phyloP scores from a whole-genome alignment of 306 rosid genomes.

The Sesbania bispinosa region DNA sequence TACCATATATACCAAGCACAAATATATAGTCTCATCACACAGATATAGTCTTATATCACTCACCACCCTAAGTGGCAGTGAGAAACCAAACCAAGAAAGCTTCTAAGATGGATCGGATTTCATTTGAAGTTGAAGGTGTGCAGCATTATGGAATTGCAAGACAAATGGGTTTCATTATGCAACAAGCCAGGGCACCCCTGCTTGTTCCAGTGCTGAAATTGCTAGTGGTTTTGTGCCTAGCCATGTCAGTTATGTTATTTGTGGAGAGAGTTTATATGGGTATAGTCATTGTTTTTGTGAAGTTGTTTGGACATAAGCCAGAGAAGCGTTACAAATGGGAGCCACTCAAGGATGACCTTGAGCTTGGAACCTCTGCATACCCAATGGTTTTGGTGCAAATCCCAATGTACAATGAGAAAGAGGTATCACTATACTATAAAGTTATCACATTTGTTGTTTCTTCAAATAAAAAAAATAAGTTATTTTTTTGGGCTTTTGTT shows the following conservation, averaged over 20 bases:
- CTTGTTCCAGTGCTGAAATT: constrained; percentile 60
- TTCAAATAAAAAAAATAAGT: not conserved
- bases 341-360: constrained; percentile 64
- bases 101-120: constrained; percentile 40
- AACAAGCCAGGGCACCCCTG: constrained; percentile 53
- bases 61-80: not conserved
- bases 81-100: not conserved
- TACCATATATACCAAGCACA: not conserved
- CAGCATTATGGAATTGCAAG: constrained; percentile 29
- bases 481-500: not conserved
- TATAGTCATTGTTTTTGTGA: constrained; percentile 51
- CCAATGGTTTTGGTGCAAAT: constrained; percentile 71
- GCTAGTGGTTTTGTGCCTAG: constrained; percentile 52
- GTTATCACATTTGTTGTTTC: not conserved
- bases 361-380: constrained; percentile 56
- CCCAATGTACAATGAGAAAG: constrained; percentile 68
- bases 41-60: not conserved
- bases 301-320: constrained; percentile 50
- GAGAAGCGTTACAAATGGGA: constrained; percentile 78
- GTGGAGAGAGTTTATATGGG: constrained; percentile 86
- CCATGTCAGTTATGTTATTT: constrained; percentile 77
- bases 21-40: not conserved
- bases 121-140: constrained; percentile 30
- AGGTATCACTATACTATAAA: constrained; percentile 26
- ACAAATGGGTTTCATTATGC: constrained; percentile 53